phyloP scores from a whole-genome alignment of 1,139 yeast genomes.

The Chernovozyma sophiae-reginae region DNA sequence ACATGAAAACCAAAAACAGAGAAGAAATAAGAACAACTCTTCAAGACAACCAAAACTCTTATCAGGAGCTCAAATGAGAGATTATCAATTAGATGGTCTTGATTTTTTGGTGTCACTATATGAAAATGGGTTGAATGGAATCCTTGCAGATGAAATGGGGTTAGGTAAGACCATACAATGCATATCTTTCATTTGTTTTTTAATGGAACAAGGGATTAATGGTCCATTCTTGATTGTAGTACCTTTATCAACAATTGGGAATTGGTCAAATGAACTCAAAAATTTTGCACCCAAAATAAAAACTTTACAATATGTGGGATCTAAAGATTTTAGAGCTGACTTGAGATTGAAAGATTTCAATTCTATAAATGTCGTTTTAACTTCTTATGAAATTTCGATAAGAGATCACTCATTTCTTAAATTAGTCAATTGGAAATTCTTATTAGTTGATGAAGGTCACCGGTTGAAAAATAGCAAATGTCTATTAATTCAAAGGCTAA shows the following conservation, averaged over 20 bases:
- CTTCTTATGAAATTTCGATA: conserved; percentile 79
- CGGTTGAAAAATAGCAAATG: conserved; percentile 81
- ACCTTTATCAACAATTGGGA: conserved; percentile 81
- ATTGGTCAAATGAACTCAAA: conserved; percentile 73
- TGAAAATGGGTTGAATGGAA: conserved; percentile 93
- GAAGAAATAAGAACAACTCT: conserved; percentile 12
- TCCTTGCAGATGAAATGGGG: conserved; percentile 97
- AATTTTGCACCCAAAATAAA: conserved; percentile 71
- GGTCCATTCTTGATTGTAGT: conserved; percentile 89
- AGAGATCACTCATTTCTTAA: conserved; percentile 57
- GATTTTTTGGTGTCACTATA: conserved; percentile 86
- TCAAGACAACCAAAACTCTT: conserved; percentile 58
- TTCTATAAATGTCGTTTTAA: conserved; percentile 50
- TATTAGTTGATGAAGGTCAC: conserved; percentile 96
- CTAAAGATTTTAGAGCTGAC: conserved; percentile 49
- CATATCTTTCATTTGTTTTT: conserved; percentile 69
- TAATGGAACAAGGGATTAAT: conserved; percentile 70
- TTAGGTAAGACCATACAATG: conserved; percentile 89
- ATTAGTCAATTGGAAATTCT: conserved; percentile 64
- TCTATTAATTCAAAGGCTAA: conserved; percentile 64
- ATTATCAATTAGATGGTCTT: conserved; percentile 84
- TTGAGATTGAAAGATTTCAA: conserved; percentile 19
- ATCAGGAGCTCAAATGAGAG: conserved; percentile 67
- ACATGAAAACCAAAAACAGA: conserved; percentile 5
- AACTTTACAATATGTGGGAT: conserved; percentile 64